Evolutionary conservation across 2,329 filamentous ascomycete species (phyloP).

Genomic region (Coniochaeta prunicola): DNA sequence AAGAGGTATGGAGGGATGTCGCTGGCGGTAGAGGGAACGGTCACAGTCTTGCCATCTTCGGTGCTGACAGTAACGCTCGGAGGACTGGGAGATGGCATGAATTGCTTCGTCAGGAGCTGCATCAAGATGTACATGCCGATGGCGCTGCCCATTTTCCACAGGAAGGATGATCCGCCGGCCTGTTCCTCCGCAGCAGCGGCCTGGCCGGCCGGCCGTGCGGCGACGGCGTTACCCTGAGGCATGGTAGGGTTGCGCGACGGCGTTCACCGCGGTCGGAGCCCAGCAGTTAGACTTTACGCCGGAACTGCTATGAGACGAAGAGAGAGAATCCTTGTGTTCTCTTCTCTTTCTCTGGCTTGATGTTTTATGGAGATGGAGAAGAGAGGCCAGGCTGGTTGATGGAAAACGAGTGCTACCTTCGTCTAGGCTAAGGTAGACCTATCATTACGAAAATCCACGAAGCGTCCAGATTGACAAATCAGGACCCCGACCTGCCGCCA

Average conservation of each 20-base stretch:
- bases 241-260: background rate
- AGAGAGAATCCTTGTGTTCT: background rate
- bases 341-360: background rate
- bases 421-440: background rate
- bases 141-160: constrained; percentile 43
- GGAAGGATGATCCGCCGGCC: constrained; percentile 20
- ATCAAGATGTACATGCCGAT: constrained; percentile 50
- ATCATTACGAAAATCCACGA: background rate
- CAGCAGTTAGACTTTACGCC: background rate
- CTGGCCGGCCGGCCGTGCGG: background rate
- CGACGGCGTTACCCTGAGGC: constrained; percentile 3
- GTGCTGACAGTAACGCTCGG: constrained; percentile 40
- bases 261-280: background rate
- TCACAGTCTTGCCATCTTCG: constrained; percentile 43
- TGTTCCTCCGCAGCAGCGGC: background rate
- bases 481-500: background rate
- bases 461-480: background rate
- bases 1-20: constrained; percentile 58
- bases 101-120: constrained; percentile 50
- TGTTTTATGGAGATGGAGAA: background rate
- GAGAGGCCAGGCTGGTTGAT: background rate
- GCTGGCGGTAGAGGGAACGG: constrained; percentile 45
- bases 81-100: constrained; percentile 36
- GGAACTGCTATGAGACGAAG: background rate
- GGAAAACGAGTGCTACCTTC: background rate